Evolutionary conservation across 2,329 filamentous ascomycete species (phyloP).

Genomic region (Diaporthe capsici): DNA sequence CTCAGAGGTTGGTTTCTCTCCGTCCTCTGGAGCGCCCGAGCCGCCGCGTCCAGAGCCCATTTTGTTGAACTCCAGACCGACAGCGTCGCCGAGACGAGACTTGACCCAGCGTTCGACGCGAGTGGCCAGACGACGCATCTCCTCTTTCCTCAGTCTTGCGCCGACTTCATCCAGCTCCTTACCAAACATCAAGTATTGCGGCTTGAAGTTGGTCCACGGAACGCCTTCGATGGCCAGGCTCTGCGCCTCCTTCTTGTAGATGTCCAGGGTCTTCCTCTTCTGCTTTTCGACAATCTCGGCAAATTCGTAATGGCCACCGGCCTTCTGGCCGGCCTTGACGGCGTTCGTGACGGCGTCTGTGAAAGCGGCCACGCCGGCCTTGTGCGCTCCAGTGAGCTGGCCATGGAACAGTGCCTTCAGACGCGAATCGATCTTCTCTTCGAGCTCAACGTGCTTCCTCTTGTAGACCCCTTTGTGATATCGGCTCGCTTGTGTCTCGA

Average conservation of each 20-base stretch:
- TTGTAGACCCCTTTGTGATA: conserved; percentile 97
- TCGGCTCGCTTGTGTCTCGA: conserved; percentile 89
- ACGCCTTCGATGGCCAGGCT: conserved; percentile 83
- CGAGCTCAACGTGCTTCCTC: conserved; percentile 87
- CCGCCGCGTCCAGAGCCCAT: conserved; percentile 90
- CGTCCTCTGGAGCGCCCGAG: conserved; percentile 82
- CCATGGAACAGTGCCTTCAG: conserved; percentile 89
- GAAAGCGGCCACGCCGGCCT: conserved; percentile 86
- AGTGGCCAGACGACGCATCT: conserved; percentile 93
- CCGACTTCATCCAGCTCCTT: conserved; percentile 95
- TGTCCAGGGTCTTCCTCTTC: conserved; percentile 80
- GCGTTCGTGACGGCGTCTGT: conserved; percentile 87
- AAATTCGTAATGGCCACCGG: conserved; percentile 92
- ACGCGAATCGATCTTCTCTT: conserved; percentile 87
- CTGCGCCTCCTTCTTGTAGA: conserved; percentile 83
- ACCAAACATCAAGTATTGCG: conserved; percentile 84
- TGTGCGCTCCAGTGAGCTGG: conserved; percentile 91
- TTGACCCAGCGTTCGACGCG: conserved; percentile 95
- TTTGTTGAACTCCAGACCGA: conserved; percentile 96
- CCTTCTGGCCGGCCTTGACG: conserved; percentile 94
- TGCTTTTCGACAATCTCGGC: conserved; percentile 91
- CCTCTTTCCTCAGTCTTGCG: conserved; percentile 87
- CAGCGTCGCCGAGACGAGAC: conserved; percentile 86
- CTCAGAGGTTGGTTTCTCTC: conserved; percentile 80
- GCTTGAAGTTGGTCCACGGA: conserved; percentile 87